Percentiles rank a stretch among this genome's conserved stretches.
Conservation (phyloP, 441 rosid species). For the Croton laevigatus region DNA sequence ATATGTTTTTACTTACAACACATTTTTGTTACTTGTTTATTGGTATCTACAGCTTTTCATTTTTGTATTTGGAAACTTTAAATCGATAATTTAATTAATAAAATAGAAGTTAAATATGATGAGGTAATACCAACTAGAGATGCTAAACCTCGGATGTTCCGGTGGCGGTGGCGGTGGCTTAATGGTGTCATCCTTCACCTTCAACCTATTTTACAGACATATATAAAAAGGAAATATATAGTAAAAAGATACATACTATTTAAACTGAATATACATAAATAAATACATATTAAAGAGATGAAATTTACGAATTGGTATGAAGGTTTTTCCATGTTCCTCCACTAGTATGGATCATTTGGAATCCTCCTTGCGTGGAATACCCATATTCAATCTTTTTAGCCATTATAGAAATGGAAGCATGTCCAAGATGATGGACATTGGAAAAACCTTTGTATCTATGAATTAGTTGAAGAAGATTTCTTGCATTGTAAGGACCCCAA, state of each 20-base stretch:
- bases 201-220: conserved; percentile 18
- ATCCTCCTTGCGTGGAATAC: conserved; percentile 19
- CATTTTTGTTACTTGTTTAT: too few relatives aligned
- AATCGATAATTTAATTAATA: not conserved
- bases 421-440: not conserved
- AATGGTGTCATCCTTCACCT: conserved; percentile 15
- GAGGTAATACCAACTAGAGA: conserved; percentile 33
- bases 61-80: too few relatives aligned
- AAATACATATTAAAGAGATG: not conserved
- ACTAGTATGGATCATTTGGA: conserved; percentile 20
- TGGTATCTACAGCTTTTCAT: too few relatives aligned
- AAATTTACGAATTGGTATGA: conserved; percentile 14
- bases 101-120: not conserved
- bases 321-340: conserved; percentile 14
- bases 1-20: too few relatives aligned
- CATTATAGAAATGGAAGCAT: not conserved
- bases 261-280: not conserved
- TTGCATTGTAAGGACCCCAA: conserved; percentile 16
- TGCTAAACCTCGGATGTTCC: conserved; percentile 32
- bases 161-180: conserved; percentile 20
- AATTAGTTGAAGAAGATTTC: conserved; percentile 7
- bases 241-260: not conserved
- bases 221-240: not conserved
- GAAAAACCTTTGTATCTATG: conserved; percentile 11
- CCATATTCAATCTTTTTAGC: conserved; percentile 15